Conservation (phyloP, 129 eudicot genomes). For the Kitagawia praeruptora region DNA sequence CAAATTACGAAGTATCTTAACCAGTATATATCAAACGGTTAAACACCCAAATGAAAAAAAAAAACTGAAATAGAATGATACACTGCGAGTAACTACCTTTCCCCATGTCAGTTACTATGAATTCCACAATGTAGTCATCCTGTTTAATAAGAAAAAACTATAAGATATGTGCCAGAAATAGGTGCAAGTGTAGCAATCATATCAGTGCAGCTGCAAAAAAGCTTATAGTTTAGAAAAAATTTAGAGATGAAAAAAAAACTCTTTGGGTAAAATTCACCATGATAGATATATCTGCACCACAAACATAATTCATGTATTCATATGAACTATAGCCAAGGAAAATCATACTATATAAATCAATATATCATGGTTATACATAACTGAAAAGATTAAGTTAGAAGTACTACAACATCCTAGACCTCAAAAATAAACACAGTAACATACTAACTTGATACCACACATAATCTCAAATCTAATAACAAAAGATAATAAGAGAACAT, state of each 20-base stretch:
- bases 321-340: not conserved
- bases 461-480: not conserved
- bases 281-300: not conserved
- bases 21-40: not conserved
- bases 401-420: not conserved
- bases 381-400: not conserved
- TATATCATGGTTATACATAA: not conserved
- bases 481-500: not conserved
- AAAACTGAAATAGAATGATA: not conserved
- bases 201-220: not conserved
- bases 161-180: slow-evolving; percentile 4
- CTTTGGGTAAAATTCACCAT: not conserved
- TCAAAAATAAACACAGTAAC: not conserved
- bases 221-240: not conserved
- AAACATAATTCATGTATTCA: not conserved
- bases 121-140: slow-evolving; percentile 62
- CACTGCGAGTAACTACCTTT: slow-evolving; percentile 34
- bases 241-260: not conserved
- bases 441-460: not conserved
- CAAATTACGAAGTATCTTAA: not conserved
- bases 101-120: slow-evolving; percentile 70
- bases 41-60: not conserved
- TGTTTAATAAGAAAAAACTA: slow-evolving; percentile 20
- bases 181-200: not conserved
- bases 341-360: not conserved